Evolutionary conservation across 768 basidiomycete species (phyloP).

Genomic region (Boletales sp.): DNA sequence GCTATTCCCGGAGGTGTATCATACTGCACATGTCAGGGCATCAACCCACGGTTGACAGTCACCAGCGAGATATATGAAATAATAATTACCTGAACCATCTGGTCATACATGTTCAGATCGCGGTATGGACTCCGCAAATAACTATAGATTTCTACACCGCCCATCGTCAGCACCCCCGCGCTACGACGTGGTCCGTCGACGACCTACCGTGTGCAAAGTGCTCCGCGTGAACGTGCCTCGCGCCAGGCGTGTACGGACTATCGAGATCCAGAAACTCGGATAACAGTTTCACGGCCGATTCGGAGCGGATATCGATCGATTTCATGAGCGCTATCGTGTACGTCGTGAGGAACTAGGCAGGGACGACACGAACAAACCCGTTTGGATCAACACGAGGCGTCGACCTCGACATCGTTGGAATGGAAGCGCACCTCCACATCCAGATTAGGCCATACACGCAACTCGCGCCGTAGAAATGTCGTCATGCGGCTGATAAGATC

Average conservation of each 20-base stretch:
- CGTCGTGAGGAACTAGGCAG: constrained; percentile 74
- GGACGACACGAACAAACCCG: background rate
- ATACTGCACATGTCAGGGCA: constrained; percentile 43
- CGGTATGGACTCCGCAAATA: constrained; percentile 87
- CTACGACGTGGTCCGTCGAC: no score
- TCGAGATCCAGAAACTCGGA: constrained; percentile 89
- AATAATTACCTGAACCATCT: constrained; percentile 63
- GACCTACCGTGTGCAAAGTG: constrained; percentile 90
- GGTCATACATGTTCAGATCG: constrained; percentile 81
- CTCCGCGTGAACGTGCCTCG: constrained; percentile 70
- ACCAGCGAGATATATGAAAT: background rate
- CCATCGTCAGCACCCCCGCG: no score
- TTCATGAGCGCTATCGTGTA: constrained; percentile 91
- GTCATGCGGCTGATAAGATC: constrained; percentile 76
- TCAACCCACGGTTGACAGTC: constrained; percentile 6
- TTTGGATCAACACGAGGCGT: constrained; percentile 12
- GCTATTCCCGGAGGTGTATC: constrained; percentile 45
- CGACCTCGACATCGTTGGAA: background rate
- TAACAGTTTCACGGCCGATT: constrained; percentile 78
- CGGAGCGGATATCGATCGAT: constrained; percentile 87
- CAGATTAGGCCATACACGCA: constrained; percentile 84
- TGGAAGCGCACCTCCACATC: constrained; percentile 73
- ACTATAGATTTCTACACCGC: constrained; percentile 70
- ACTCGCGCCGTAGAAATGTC: constrained; percentile 77
- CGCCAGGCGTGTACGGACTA: constrained; percentile 50